Percentiles rank a stretch among this genome's conserved stretches.
These are phyloP conservation scores for Thelonectria olida DNA, from an alignment of 2,329 filamentous ascomycete genomes.

Conservation along the genomic window DNA sequence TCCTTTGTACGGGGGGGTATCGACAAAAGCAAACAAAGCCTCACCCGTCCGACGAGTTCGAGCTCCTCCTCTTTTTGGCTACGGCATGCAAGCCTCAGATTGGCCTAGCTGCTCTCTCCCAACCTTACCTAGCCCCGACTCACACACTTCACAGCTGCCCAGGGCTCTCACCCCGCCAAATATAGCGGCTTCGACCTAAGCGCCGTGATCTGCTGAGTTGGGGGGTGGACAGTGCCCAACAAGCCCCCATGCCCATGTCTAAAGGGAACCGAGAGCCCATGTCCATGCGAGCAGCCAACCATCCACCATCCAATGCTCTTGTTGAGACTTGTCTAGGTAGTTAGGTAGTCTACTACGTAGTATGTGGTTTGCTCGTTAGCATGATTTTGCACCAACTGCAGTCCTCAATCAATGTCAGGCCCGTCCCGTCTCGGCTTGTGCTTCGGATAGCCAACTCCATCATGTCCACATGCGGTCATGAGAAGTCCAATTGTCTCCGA, in stretches of 20 bases:
- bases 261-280: background rate
- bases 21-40: background rate
- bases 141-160: background rate
- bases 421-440: background rate
- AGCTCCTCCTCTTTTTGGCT: background rate
- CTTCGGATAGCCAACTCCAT: background rate
- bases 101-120: conserved; percentile 1
- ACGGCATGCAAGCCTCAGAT: conserved; percentile 1
- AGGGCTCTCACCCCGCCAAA: conserved; percentile 37
- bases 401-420: background rate
- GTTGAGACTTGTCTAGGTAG: no score
- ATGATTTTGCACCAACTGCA: conserved; percentile 5
- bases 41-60: background rate
- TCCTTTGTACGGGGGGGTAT: background rate
- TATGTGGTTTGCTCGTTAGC: background rate
- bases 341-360: no score
- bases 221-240: background rate
- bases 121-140: conserved; percentile 22
- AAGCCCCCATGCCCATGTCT: background rate
- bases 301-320: background rate
- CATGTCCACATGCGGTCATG: background rate
- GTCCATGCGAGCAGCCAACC: background rate
- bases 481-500: background rate
- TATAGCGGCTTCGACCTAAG: conserved; percentile 38
- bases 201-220: conserved; percentile 24